Evolutionary conservation across 345 rosid genomes (phyloP), one percentile per base, ranked within the genome.

Genomic region (Linum trigynum): DNA sequence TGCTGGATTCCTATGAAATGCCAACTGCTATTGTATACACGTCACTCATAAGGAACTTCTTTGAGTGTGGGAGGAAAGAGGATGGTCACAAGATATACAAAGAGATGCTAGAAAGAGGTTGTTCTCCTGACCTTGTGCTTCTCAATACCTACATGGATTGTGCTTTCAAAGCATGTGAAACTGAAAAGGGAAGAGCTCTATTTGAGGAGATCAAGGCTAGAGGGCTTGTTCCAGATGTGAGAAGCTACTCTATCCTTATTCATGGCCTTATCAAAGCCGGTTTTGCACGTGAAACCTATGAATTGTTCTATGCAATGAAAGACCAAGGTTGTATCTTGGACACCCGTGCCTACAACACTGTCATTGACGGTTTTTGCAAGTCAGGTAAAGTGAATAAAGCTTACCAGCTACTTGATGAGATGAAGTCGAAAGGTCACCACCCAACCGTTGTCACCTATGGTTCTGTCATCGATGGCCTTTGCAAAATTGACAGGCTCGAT

Each of bases 1-100:
- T 90, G 97, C 55, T 90, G 74, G 96, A 88, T 75, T 69, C 81
- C 53, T 82, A 73, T 62, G 80, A 78, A 71, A 71, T 61, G 41
- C 89, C 97, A 23, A 80, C 75, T 80, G 83, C 80, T 48, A 70
- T 94, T 57, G 83, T 85, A 35, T 94, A 85, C 71, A 90, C 97
- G 35, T 88, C 91, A 70, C 95, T 90, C 36, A 88, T 94, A 39
- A 84, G 77, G 72, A 90, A 78, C 82, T 94, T 90, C 78, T 94
- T 94, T 78, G 88, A 70, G 69, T 70, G 69, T 23, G 88, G 95
- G 23, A 80, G 99, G 77, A 86, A 85, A 79, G 92, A 82, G 65
- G 99, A 94, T 82, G 97, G 97, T 14, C 96, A 94, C 82, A 94
- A 94, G 85, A 78, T 88, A 64, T 94, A 84, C 75, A 88, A 85